Evolutionary conservation across 176 grass and related monocot species (phyloP).

Genomic region (Dactylis glomerata): DNA sequence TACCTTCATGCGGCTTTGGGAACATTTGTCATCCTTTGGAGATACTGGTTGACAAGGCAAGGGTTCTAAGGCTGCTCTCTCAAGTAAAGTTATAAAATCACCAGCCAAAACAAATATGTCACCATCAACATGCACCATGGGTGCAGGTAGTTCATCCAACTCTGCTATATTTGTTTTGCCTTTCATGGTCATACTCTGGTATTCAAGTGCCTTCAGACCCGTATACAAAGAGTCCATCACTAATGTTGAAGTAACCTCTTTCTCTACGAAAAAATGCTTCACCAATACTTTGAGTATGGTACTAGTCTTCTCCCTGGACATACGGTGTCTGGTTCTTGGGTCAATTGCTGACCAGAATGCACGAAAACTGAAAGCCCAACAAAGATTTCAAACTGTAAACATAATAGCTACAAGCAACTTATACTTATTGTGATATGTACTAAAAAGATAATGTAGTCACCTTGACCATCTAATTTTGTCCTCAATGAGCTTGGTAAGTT

Average conservation of each 20-base stretch:
- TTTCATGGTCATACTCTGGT: slow-evolving; percentile 65
- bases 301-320: slow-evolving; percentile 78
- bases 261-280: slow-evolving; percentile 91
- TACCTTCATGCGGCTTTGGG: slow-evolving; percentile 68
- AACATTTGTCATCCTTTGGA: slow-evolving; percentile 76
- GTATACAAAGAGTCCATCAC: slow-evolving; percentile 90
- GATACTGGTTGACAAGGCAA: slow-evolving; percentile 55
- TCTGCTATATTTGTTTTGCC: slow-evolving; percentile 55
- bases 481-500: slow-evolving; percentile 81
- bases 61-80: slow-evolving; percentile 64
- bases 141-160: slow-evolving; percentile 59
- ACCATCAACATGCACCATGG: slow-evolving; percentile 61
- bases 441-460: slow-evolving; percentile 39
- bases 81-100: slow-evolving; percentile 78
- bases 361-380: slow-evolving; percentile 64
- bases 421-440: not conserved
- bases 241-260: slow-evolving; percentile 91
- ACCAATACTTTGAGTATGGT: slow-evolving; percentile 74
- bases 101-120: slow-evolving; percentile 89
- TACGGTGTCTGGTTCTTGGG: slow-evolving; percentile 43
- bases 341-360: slow-evolving; percentile 76
- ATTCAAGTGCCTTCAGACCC: slow-evolving; percentile 65
- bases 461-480: slow-evolving; percentile 89
- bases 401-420: not conserved
- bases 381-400: slow-evolving; percentile 16